Base-by-base conservation (phyloP, 441 rosid genomes). In the Adansonia gregorii region DNA sequence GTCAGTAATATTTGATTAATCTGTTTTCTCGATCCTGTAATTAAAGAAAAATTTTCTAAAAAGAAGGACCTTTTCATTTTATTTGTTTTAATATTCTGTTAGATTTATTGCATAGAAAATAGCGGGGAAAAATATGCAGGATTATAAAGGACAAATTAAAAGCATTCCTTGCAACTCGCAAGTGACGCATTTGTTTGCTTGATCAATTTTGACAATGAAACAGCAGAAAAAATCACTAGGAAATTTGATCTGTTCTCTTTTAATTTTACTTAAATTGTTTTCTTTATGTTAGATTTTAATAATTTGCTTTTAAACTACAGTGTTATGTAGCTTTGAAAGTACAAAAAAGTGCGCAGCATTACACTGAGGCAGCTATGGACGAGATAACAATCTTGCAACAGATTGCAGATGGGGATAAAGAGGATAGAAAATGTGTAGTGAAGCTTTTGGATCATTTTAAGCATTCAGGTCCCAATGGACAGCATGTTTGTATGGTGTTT, bases 341-440 rank as follows among this genome's bases (percentile, higher is more conserved):
- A 24, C 93, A 89, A 82, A 91, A 91, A 83, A 91, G 93, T 80
- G 95, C 95, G 69, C 93, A 89, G 84, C 95, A 91, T 73, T 91
- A 89, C 73, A 87, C 95, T 12, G 95, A 91, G 76, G 93, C 95
- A 11, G 93, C 95, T 12, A 87, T 89, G 95, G 95, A 91, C 68
- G 95, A 91, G 92, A 88, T 91, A 78, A 91, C 86, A 64, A 88
- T 91, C 79, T 82, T 91, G 82, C 86, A 86, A 82, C 95, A 91
- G 83, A 82, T 89, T 73, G 92, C 93, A 0, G 92, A 88, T 17
- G 91, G 93, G 52, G 93, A 91, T 70, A 81, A 83, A 63, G 87
- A 83, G 54, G 89, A 89, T 78, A 87, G 84, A 60, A 89, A 89
- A 77, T 89, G 87, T 66, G 93, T 88, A 4, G 95, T 91, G 73